These are phyloP conservation scores for Dipteronia dyeriana DNA, from an alignment of 345 rosid genomes.

Conservation along the genomic window DNA sequence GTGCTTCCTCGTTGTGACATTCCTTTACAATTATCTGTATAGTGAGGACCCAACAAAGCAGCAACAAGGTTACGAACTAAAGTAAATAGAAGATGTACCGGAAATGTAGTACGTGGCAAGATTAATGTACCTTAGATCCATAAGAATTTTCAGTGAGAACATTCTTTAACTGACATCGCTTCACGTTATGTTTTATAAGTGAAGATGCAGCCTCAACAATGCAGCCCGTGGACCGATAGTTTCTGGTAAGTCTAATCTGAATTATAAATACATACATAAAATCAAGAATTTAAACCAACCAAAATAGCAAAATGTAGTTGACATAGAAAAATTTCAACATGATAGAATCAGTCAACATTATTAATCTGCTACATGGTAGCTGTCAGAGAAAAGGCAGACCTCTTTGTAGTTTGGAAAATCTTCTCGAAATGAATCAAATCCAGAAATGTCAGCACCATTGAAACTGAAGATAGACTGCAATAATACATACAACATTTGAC, in stretches of 20 bases:
- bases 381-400: conserved; percentile 40
- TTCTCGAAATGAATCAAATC: conserved; percentile 86
- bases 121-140: conserved; percentile 78
- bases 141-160: conserved; percentile 72
- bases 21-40: conserved; percentile 76
- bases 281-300: conserved; percentile 10
- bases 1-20: conserved; percentile 86
- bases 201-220: conserved; percentile 93
- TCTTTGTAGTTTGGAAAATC: conserved; percentile 80
- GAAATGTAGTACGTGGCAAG: not conserved
- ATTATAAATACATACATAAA: conserved; percentile 27
- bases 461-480: conserved; percentile 92
- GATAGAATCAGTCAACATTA: not conserved
- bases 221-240: conserved; percentile 81
- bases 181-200: conserved; percentile 73
- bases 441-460: conserved; percentile 88
- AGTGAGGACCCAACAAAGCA: conserved; percentile 23
- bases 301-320: not conserved
- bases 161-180: conserved; percentile 65
- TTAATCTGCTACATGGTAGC: not conserved
- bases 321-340: not conserved
- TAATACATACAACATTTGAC: conserved; percentile 14
- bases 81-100: conserved; percentile 5
- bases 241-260: conserved; percentile 77
- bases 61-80: conserved; percentile 10